phyloP scores from a whole-genome alignment of 208 protist genomes.

The Crithidia fasciculata region DNA sequence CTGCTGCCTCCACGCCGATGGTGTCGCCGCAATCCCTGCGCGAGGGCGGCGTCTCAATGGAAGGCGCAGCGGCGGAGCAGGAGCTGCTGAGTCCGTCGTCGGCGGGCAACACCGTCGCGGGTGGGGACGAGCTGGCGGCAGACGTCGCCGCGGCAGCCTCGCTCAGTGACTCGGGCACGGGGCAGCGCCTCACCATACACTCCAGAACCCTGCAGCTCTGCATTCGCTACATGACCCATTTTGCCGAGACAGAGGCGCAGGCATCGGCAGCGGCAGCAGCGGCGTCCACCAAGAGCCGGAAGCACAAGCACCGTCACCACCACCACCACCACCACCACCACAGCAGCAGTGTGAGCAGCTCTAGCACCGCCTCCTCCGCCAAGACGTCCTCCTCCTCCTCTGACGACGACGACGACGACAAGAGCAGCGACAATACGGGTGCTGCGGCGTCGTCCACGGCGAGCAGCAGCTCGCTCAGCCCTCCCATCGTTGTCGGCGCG shows the following conservation, averaged over 20 bases:
- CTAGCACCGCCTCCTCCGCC: slow-evolving; percentile 7
- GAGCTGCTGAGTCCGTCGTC: background rate
- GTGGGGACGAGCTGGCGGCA: background rate
- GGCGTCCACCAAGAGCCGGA: background rate
- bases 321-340: background rate
- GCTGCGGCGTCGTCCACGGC: slow-evolving; percentile 1
- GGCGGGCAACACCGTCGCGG: background rate
- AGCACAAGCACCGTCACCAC: background rate
- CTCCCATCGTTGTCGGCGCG: background rate
- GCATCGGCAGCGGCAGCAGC: slow-evolving; percentile 8
- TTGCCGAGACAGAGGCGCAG: slow-evolving; percentile 29
- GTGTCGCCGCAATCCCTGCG: slow-evolving; percentile 16
- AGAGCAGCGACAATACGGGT: background rate
- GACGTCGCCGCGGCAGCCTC: background rate
- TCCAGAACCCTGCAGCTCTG: slow-evolving; percentile 34
- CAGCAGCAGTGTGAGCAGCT: slow-evolving; percentile 2
- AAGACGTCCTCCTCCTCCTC: slow-evolving; percentile 8
- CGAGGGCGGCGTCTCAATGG: background rate
- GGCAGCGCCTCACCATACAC: slow-evolving; percentile 11
- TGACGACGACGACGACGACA: slow-evolving; percentile 13
- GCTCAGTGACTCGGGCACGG: background rate
- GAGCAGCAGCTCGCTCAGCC: slow-evolving; percentile 19
- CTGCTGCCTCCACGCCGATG: slow-evolving; percentile 1
- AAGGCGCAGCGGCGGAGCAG: background rate
- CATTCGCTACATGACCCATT: slow-evolving; percentile 52